phyloP scores from a whole-genome alignment of 306 rosid genomes.

The Prosopis cineraria region DNA sequence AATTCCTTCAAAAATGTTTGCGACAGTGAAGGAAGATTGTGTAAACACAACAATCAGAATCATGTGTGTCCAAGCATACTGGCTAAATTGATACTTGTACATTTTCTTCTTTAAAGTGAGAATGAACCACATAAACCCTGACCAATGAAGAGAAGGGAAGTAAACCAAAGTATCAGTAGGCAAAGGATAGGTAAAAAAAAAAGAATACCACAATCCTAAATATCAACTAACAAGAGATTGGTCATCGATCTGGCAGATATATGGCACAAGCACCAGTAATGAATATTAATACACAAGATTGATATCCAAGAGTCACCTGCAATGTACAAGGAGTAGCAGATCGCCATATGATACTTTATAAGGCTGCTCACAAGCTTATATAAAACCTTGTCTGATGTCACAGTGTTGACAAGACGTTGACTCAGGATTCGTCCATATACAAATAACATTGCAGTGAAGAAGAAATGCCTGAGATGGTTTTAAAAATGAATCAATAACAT shows the following conservation, averaged over 20 bases:
- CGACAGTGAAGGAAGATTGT: constrained; percentile 94
- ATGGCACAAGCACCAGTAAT: constrained; percentile 23
- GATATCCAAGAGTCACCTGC: constrained; percentile 58
- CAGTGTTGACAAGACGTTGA: constrained; percentile 84
- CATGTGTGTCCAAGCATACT: constrained; percentile 99
- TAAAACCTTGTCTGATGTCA: constrained; percentile 74
- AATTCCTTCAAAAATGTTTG: constrained; percentile 97
- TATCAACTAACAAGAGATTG: constrained; percentile 18
- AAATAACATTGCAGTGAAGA: constrained; percentile 96
- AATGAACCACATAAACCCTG: constrained; percentile 99
- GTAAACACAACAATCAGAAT: constrained; percentile 89
- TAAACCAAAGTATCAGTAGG: constrained; percentile 30
- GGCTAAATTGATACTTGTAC: constrained; percentile 99
- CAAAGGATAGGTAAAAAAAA: constrained; percentile 10
- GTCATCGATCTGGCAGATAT: constrained; percentile 29
- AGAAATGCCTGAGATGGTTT: constrained; percentile 78
- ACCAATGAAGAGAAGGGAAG: constrained; percentile 39
- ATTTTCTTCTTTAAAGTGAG: constrained; percentile 92
- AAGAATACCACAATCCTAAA: constrained; percentile 13
- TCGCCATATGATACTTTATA: constrained; percentile 88
- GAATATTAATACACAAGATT: constrained; percentile 23
- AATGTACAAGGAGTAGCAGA: constrained; percentile 83
- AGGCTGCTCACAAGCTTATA: constrained; percentile 79
- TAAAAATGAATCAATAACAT: constrained; percentile 24
- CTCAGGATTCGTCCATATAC: constrained; percentile 96